A percentile compares a stretch with the other conserved stretches of the same genome.
Evolutionary conservation across 2,329 filamentous ascomycete genomes (phyloP).

Genomic region (Parascedosporium putredinis): DNA sequence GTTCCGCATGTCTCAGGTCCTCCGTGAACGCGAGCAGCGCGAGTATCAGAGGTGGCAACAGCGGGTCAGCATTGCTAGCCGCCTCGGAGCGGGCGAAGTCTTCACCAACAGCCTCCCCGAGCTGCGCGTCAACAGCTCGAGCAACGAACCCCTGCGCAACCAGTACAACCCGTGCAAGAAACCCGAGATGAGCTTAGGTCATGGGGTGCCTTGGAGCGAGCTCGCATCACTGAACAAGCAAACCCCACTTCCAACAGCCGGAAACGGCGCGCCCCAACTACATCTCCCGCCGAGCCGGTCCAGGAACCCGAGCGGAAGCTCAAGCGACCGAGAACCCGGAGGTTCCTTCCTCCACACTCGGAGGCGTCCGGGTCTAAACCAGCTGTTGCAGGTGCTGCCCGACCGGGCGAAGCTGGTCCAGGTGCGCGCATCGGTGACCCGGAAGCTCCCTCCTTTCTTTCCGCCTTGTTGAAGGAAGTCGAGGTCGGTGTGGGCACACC

Average conservation of each 20-base stretch:
- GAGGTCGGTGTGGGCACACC: slow-evolving; percentile 65
- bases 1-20: slow-evolving; percentile 41
- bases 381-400: neutral
- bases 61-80: slow-evolving; percentile 69
- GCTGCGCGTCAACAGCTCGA: slow-evolving; percentile 53
- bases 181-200: slow-evolving; percentile 71
- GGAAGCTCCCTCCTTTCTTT: slow-evolving; percentile 67
- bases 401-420: slow-evolving; percentile 1
- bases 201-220: slow-evolving; percentile 86
- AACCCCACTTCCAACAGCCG: slow-evolving; percentile 40
- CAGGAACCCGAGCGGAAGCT: slow-evolving; percentile 71
- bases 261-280: slow-evolving; percentile 63
- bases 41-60: slow-evolving; percentile 70
- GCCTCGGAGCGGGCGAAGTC: slow-evolving; percentile 62
- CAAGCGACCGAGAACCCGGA: slow-evolving; percentile 75
- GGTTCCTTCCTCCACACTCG: slow-evolving; percentile 39
- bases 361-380: slow-evolving; percentile 33
- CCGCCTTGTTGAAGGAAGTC: slow-evolving; percentile 79
- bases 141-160: slow-evolving; percentile 40
- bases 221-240: slow-evolving; percentile 55
- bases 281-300: slow-evolving; percentile 57
- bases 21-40: slow-evolving; percentile 40
- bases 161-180: slow-evolving; percentile 48
- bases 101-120: slow-evolving; percentile 53
- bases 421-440: slow-evolving; percentile 15